Percentiles rank a stretch among this genome's conserved stretches.
Conservation (phyloP, 176 grass and related monocot genomes). For the Triticum monococcum region DNA sequence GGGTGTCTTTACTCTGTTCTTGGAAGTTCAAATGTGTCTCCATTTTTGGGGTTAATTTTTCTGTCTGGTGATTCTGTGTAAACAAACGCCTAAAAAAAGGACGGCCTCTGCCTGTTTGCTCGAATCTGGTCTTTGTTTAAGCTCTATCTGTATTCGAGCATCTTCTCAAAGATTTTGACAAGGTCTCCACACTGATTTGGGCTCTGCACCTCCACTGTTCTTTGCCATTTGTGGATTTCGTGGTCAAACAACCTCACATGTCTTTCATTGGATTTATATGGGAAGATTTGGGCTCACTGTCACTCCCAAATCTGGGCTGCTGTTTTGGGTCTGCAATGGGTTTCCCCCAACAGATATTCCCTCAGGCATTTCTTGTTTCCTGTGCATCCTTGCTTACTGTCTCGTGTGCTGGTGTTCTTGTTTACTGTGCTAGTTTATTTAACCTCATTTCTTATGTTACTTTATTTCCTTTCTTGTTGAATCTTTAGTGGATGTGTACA, state of each 20-base stretch:
- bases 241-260: neutral
- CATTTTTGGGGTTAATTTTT: neutral
- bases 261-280: slow-evolving; percentile 14
- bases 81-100: neutral
- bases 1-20: neutral
- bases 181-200: neutral
- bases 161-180: neutral
- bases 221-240: neutral
- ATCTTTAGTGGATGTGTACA: neutral
- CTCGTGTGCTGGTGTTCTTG: neutral
- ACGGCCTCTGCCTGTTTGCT: neutral
- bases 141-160: neutral
- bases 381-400: slow-evolving; percentile 17
- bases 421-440: slow-evolving; percentile 8
- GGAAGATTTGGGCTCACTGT: slow-evolving; percentile 1
- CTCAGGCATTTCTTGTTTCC: slow-evolving; percentile 22
- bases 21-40: neutral
- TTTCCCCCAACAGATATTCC: neutral
- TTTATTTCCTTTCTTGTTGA: slow-evolving; percentile 23
- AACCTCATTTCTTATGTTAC: neutral
- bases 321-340: neutral
- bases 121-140: neutral
- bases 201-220: neutral
- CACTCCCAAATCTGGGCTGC: neutral
- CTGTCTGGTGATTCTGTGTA: neutral